Evolutionary conservation across 192 early-diverging fungal genomes (phyloP), one percentile per base, ranked within the genome.

Genomic region (Podila horticola): DNA sequence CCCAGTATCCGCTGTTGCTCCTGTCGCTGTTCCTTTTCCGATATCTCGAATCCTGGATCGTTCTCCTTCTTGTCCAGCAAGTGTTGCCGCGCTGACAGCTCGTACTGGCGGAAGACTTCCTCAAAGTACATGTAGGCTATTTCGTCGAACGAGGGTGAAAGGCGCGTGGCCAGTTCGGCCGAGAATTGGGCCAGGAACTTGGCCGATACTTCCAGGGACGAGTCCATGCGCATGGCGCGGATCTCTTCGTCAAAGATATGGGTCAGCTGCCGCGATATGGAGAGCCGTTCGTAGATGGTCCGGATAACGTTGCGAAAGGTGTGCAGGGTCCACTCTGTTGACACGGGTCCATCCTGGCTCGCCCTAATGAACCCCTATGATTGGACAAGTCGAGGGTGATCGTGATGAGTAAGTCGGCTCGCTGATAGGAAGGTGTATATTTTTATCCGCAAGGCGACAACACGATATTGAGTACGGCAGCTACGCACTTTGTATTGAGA

Each of bases 111-210:
- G 51, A 81, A 81, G 28, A 69, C 52, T 3, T 71, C 66, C 11
- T 64, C 62, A 57, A 81, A 81, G 24, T 81, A 81, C 20, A 81
- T 61, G 19, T 64, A 48, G 4, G 77, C 77, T 0, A 81, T 58
- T 15, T 68, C 49, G 58, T 73, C 70, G 38, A 81, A 81, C 5
- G 77, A 81, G 4, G 61, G 66, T 24, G 77, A 67, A 1, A 81
- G 45, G 9, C 55, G 65, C 19, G 62, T 81, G 9, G 70, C 70
- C 13, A 81, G 24, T 15, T 61, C 70, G 5, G 70, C 66, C 5
- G 69, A 66, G 49, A 81, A 72, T 7, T 67, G 63, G n/a, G 77
- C 49, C 41, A 73, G 17, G 26, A 81, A 66, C 8, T 71, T 61
- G 0, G 71, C 68, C 5, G 67, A 59, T 4, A 81, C 66, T 50